Evolutionary conservation across 73 alveolate genomes (phyloP).

Genomic region (Stentor roeselii): DNA sequence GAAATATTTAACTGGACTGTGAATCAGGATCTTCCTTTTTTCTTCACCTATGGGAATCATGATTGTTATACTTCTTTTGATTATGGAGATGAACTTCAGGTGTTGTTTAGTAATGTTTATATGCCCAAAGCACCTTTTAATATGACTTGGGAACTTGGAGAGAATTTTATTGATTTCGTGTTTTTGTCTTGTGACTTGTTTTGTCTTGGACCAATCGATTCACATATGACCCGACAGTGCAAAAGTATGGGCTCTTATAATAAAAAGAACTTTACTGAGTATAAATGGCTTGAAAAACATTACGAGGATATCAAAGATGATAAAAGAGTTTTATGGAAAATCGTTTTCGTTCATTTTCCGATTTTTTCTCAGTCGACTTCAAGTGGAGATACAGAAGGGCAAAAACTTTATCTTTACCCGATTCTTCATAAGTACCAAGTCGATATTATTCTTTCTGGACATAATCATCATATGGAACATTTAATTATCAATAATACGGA

Average conservation of each 20-base stretch:
- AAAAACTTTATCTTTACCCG: neutral
- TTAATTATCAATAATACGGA: neutral
- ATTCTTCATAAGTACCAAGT: neutral
- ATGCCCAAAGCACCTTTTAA: slow-evolving; percentile 1
- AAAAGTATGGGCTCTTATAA: neutral
- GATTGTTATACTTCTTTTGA: neutral
- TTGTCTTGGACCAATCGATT: neutral
- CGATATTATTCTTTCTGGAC: neutral
- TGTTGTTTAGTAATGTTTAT: neutral
- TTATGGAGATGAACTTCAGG: neutral
- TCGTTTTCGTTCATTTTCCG: slow-evolving; percentile 5
- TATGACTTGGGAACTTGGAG: neutral
- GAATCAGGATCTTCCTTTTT: too few species aligned
- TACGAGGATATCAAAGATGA: neutral
- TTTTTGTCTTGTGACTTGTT: neutral
- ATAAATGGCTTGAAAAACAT: neutral
- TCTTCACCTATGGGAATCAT: too few species aligned
- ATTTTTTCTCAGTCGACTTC: neutral
- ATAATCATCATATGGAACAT: slow-evolving; percentile 6
- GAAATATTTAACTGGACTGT: too few species aligned
- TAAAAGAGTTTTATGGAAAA: neutral
- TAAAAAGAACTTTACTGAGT: neutral
- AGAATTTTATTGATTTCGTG: neutral
- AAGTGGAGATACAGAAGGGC: neutral
- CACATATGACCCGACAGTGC: neutral